These are phyloP conservation scores for Sugiyamaella americana DNA, from an alignment of 805 yeast genomes.

Conservation along the genomic window DNA sequence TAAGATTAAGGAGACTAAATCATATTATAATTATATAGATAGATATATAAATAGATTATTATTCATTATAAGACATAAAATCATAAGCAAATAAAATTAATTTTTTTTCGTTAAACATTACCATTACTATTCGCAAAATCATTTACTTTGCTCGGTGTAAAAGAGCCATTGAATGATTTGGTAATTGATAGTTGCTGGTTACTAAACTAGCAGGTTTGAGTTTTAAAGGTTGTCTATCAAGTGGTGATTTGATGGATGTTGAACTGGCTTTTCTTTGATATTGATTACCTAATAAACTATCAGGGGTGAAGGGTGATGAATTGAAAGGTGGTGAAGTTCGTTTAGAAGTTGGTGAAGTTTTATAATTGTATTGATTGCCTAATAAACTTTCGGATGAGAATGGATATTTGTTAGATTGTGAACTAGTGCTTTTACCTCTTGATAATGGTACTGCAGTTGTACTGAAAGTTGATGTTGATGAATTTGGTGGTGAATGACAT, in stretches of 20 bases:
- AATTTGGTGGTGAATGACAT: background rate
- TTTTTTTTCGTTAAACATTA: too few relatives aligned
- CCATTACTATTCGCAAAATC: too few relatives aligned
- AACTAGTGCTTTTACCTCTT: too few relatives aligned
- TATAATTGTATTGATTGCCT: background rate
- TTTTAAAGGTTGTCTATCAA: background rate
- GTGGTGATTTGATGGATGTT: background rate
- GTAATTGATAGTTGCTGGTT: background rate
- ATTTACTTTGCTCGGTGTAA: conserved; percentile 1
- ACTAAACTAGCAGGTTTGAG: background rate
- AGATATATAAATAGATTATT: too few relatives aligned
- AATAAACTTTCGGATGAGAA: background rate
- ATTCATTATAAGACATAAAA: too few relatives aligned
- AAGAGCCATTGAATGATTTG: conserved; percentile 10
- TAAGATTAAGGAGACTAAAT: too few relatives aligned
- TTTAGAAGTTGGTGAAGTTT: background rate
- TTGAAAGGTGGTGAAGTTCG: background rate
- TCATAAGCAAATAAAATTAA: too few relatives aligned
- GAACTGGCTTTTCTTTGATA: too few relatives aligned
- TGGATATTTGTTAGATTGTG: background rate
- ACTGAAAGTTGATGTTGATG: background rate
- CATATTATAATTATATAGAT: too few relatives aligned
- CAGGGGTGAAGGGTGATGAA: background rate
- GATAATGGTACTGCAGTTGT: background rate
- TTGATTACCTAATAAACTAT: background rate